A percentile compares a stretch with the other conserved stretches of the same genome.
Evolutionary conservation across 2,329 filamentous ascomycete genomes (phyloP).

Genomic region (Mycocentrospora acerina): DNA sequence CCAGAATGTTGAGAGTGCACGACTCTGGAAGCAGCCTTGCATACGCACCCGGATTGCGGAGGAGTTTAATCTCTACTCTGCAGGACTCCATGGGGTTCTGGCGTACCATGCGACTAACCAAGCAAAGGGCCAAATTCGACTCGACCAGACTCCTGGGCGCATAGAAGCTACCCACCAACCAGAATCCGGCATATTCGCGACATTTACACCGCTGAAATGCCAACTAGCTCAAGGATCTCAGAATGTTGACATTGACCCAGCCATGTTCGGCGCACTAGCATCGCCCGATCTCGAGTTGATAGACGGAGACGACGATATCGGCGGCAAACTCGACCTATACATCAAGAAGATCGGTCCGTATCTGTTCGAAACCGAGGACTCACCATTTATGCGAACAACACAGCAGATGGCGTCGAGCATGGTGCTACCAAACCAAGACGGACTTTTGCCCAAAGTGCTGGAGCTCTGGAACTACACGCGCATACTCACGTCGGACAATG

Average conservation of each 20-base stretch:
- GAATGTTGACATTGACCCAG: conserved; percentile 39
- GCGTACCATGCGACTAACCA: conserved; percentile 54
- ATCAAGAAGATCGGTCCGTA: conserved; percentile 51
- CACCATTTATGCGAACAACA: conserved; percentile 54
- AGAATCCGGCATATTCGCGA: conserved; percentile 50
- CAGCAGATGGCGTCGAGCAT: conserved; percentile 40
- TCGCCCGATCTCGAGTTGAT: conserved; percentile 49
- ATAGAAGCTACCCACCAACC: conserved; percentile 57
- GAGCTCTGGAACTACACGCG: conserved; percentile 60
- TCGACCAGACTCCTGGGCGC: conserved; percentile 52
- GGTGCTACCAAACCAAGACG: conserved; percentile 39
- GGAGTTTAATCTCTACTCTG: conserved; percentile 59
- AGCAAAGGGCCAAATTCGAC: conserved; percentile 51
- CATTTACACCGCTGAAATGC: conserved; percentile 48
- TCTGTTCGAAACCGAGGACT: conserved; percentile 53
- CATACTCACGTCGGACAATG: conserved; percentile 53
- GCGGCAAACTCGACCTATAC: conserved; percentile 56
- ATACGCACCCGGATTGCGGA: conserved; percentile 60
- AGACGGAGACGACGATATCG: conserved; percentile 54
- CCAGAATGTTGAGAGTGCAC: conserved; percentile 59
- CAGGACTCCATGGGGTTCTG: conserved; percentile 55
- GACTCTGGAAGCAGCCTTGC: conserved; percentile 62
- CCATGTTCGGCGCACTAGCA: conserved; percentile 31
- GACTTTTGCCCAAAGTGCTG: conserved; percentile 52
- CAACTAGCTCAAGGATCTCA: conserved; percentile 25